Evolutionary conservation across 2,329 filamentous ascomycete genomes (phyloP).

Genomic region (Monilinia laxa): DNA sequence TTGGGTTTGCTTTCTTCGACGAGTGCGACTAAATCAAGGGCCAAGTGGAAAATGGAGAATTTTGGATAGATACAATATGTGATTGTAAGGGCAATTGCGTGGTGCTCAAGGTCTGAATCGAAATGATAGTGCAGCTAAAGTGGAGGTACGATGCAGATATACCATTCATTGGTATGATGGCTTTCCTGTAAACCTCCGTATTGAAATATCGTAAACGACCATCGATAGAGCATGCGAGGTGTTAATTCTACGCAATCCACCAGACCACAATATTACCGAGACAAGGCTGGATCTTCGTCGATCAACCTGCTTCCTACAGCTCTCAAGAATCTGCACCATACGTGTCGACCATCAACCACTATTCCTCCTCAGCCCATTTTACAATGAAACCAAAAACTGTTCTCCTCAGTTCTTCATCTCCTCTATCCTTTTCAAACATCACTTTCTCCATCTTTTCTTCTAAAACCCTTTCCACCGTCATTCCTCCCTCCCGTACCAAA

Average conservation of each 20-base stretch:
- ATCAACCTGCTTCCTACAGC: background rate
- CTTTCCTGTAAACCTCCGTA: background rate
- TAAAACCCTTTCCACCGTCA: conserved; percentile 74
- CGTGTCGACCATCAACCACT: background rate
- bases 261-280: background rate
- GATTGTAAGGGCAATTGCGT: background rate
- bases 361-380: conserved; percentile 30
- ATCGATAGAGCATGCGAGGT: background rate
- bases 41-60: background rate
- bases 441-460: conserved; percentile 81
- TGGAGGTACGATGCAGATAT: background rate
- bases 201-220: background rate
- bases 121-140: background rate
- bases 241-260: background rate
- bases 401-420: conserved; percentile 75
- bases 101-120: background rate
- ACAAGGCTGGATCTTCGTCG: background rate
- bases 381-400: conserved; percentile 57
- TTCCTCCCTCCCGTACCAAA: conserved; percentile 66
- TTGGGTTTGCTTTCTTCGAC: background rate
- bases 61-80: background rate
- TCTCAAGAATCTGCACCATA: background rate
- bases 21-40: background rate
- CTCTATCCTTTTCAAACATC: conserved; percentile 86
- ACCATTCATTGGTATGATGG: background rate